phyloP scores from a whole-genome alignment of 1,284 basidiomycete species.

The Malassezia sympodialis region DNA sequence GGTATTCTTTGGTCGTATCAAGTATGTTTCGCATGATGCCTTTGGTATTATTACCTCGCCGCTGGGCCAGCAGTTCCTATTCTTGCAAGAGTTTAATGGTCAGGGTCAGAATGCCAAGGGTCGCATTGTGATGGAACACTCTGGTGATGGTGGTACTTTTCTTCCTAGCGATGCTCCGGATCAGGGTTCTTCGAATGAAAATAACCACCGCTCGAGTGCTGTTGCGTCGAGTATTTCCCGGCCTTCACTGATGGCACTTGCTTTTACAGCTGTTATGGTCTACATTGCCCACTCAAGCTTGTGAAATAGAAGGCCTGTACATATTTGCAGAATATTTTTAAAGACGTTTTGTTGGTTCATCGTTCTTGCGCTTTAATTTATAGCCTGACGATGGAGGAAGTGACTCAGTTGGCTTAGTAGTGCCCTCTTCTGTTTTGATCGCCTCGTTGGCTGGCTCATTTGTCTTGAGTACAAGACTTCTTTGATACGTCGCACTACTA shows the following conservation, averaged over 20 bases:
- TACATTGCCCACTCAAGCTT: background rate
- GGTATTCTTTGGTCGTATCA: constrained; percentile 20
- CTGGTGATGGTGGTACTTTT: background rate
- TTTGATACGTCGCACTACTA: constrained; percentile 34
- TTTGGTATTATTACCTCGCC: constrained; percentile 27
- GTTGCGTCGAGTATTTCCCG: background rate
- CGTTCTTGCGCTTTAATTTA: constrained; percentile 13
- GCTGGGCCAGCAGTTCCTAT: constrained; percentile 29
- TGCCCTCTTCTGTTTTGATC: background rate
- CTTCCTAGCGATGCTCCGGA: background rate
- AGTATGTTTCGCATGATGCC: constrained; percentile 26
- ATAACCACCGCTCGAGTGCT: background rate
- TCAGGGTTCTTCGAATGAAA: background rate
- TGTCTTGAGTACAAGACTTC: constrained; percentile 36
- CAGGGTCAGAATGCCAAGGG: constrained; percentile 15
- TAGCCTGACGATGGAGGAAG: constrained; percentile 6
- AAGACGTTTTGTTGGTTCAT: background rate
- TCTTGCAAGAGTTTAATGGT: constrained; percentile 28
- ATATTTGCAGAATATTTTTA: background rate
- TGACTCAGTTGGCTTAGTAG: background rate
- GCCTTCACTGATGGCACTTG: background rate
- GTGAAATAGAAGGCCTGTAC: background rate
- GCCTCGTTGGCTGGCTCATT: constrained; percentile 20
- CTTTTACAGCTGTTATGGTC: background rate
- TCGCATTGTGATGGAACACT: background rate